A percentile compares a stretch with the other conserved stretches of the same genome.
Conservation (phyloP, 208 protist genomes). For the Leishmania mexicana region DNA sequence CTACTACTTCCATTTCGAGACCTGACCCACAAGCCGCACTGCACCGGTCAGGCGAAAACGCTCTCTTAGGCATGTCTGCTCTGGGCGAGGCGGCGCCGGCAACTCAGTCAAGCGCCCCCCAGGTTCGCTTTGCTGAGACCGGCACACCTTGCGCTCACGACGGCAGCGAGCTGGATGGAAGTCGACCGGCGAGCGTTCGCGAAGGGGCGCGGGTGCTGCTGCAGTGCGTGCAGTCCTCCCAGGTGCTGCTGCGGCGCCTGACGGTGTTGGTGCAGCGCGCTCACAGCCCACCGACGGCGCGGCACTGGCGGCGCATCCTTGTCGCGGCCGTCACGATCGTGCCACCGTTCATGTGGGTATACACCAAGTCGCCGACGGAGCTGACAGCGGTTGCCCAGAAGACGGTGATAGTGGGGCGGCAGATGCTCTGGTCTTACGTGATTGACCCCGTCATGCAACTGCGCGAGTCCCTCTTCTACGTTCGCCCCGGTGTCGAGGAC, state of each 20-base stretch:
- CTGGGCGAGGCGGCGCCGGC: neutral
- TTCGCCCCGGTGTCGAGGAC: conserved; percentile 67
- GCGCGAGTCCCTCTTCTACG: conserved; percentile 51
- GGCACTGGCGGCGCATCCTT: conserved; percentile 53
- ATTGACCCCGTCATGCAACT: conserved; percentile 50
- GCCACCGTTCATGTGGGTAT: conserved; percentile 51
- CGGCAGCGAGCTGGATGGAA: neutral
- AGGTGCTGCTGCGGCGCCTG: conserved; percentile 28
- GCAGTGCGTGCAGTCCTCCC: conserved; percentile 31
- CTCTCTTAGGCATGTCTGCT: neutral
- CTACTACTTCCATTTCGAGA: neutral
- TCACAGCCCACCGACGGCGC: conserved; percentile 42
- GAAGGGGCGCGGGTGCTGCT: conserved; percentile 45
- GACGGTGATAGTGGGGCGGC: conserved; percentile 16
- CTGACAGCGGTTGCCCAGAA: conserved; percentile 20
- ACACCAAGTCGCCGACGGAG: conserved; percentile 38
- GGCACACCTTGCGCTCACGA: neutral
- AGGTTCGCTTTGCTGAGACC: conserved; percentile 5
- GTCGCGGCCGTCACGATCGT: conserved; percentile 22
- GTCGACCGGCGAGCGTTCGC: conserved; percentile 6
- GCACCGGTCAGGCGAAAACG: neutral
- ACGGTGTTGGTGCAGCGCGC: conserved; percentile 30
- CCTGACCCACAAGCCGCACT: neutral
- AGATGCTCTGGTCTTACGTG: conserved; percentile 56
- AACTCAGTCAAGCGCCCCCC: neutral